Evolutionary conservation across 257 asterid genomes (phyloP), one percentile per base, ranked within the genome.

Genomic region (Salvia rosmarinus): DNA sequence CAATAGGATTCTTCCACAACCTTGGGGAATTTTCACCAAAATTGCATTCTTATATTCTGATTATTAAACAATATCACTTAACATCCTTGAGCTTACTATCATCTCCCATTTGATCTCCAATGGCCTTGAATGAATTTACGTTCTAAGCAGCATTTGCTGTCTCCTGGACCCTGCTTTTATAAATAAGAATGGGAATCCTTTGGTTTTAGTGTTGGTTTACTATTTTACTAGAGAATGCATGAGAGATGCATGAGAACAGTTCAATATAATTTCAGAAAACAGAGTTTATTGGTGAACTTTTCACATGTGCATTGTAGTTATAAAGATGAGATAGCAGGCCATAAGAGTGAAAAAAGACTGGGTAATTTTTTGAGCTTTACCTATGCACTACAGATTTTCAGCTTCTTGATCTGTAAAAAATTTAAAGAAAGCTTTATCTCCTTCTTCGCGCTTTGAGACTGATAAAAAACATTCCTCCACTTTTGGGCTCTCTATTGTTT

Each of bases 1-100:
- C 49, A 16, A 9, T 60, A 32, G 66, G 66, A 59, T 59, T 16
- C 46, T 59, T 10, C 65, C 66, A 59, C 28, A 32, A 34, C 67
- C 67, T 61, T 10, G 46, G 50, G 30, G 10, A 4, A n/a, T n/a
- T n/a, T 61, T 39, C 67, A 19, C 16, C 17, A 17, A 40, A n/a
- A 19, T 61, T 37, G 17, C 50, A 37, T 61, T n/a, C n/a, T n/a
- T n/a, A n/a, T n/a, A n/a, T n/a, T n/a, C n/a, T n/a, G n/a, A n/a
- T n/a, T n/a, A n/a, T n/a, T n/a, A n/a, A 19, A 16, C 9, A 39
- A 61, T 39, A 10, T 19, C 32, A 16, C 6, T 12, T 16, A 3
- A 20, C 37, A 4, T 39, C 51, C 16, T 61, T 17, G 17, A 37
- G n/a, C 51, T 37, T 37, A 19, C 9, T 61, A 39, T 61, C 4